Percentiles rank a stretch among this genome's conserved stretches.
These are phyloP conservation scores for Hibiscus trionum DNA, from an alignment of 345 rosid species.

Conservation along the genomic window DNA sequence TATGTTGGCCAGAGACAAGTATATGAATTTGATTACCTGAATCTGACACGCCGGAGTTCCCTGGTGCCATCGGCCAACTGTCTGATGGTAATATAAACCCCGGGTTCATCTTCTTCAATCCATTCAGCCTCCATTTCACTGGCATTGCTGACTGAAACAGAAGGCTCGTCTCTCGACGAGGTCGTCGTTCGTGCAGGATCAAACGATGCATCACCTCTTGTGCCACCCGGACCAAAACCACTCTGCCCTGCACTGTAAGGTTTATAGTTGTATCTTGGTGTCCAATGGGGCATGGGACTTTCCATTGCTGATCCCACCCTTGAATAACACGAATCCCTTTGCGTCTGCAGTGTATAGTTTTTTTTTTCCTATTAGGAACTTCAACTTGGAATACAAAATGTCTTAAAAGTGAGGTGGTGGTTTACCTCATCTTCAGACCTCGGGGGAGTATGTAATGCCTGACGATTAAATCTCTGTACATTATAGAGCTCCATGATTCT, in stretches of 20 bases:
- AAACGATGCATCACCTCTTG: conserved; percentile 38
- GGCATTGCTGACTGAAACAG: conserved; percentile 75
- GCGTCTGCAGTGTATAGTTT: conserved; percentile 12
- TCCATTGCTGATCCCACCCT: conserved; percentile 72
- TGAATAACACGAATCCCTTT: conserved; percentile 75
- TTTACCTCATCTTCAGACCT: conserved; percentile 87
- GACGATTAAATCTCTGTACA: conserved; percentile 93
- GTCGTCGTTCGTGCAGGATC: conserved; percentile 79
- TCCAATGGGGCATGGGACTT: conserved; percentile 67
- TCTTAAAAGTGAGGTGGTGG: too few relatives aligned
- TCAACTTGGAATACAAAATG: neutral
- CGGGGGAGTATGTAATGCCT: conserved; percentile 86
- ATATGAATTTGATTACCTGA: conserved; percentile 53
- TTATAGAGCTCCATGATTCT: conserved; percentile 93
- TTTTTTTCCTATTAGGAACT: neutral
- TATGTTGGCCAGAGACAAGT: too few relatives aligned
- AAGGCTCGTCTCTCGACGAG: conserved; percentile 83
- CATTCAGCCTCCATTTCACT: conserved; percentile 89
- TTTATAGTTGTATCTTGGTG: conserved; percentile 64
- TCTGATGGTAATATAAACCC: conserved; percentile 88
- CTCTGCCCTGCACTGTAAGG: conserved; percentile 52
- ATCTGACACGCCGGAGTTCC: conserved; percentile 96
- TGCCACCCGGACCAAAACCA: conserved; percentile 37
- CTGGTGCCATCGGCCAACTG: conserved; percentile 78
- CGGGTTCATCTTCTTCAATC: conserved; percentile 90